Evolutionary conservation across 192 early-diverging fungal genomes (phyloP).

Genomic region (Geranomyces michiganensis): DNA sequence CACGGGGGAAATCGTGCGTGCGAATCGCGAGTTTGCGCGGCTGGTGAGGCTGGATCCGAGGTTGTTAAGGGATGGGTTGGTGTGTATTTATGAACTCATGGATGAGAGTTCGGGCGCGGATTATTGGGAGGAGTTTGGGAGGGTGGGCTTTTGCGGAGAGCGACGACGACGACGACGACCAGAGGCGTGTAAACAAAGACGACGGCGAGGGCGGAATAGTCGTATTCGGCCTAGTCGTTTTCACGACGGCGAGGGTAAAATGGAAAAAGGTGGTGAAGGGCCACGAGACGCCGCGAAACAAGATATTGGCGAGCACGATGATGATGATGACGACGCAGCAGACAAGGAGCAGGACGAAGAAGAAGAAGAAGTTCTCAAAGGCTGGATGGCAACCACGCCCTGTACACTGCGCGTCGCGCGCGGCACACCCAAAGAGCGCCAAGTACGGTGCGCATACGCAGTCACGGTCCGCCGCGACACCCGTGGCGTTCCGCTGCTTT

Average conservation of each 20-base stretch:
- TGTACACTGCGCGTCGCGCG: not conserved
- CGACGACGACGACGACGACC: conserved; percentile 17
- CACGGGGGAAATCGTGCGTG: conserved; percentile 91
- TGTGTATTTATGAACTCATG: conserved; percentile 47
- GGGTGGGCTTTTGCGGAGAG: conserved; percentile 39
- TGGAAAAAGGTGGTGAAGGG: too few relatives aligned
- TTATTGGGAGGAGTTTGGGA: conserved; percentile 52
- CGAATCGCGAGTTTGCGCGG: conserved; percentile 85
- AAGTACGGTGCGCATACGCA: conserved; percentile 32
- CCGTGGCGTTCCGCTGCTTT: conserved; percentile 36
- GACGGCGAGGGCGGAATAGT: too few relatives aligned
- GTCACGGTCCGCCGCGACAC: conserved; percentile 46
- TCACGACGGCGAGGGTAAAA: too few relatives aligned
- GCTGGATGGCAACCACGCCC: not conserved
- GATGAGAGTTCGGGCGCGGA: conserved; percentile 41
- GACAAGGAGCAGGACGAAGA: too few relatives aligned
- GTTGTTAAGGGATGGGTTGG: conserved; percentile 68
- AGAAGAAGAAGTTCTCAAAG: too few relatives aligned
- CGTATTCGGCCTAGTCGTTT: too few relatives aligned
- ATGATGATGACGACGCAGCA: too few relatives aligned
- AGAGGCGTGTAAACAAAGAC: too few relatives aligned
- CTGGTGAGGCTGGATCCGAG: conserved; percentile 75
- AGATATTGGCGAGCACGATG: too few relatives aligned
- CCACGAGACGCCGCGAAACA: too few relatives aligned
- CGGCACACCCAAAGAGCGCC: not conserved